Conservation (phyloP, 2,329 filamentous ascomycete species). For the Cytospora schulzeri region DNA sequence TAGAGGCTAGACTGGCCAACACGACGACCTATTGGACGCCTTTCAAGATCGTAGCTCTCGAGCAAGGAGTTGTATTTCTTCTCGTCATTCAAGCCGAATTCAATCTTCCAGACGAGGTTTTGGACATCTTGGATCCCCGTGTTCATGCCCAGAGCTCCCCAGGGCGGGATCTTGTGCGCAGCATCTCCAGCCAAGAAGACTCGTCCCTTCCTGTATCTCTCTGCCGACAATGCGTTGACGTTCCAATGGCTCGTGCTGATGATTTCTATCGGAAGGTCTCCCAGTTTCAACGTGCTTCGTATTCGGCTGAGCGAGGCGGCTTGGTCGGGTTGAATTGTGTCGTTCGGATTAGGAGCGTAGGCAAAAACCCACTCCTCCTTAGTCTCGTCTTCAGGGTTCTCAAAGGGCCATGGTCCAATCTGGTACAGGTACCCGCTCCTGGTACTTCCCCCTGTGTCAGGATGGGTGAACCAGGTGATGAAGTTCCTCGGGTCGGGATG, state of each 20-base stretch:
- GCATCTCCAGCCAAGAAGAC: constrained; percentile 42
- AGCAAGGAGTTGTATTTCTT: constrained; percentile 32
- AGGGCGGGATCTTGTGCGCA: constrained; percentile 40
- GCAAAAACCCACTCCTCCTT: constrained; percentile 40
- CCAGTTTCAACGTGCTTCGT: constrained; percentile 34
- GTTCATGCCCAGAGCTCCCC: constrained; percentile 41
- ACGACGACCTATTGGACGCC: constrained; percentile 37
- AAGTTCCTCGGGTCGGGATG: constrained; percentile 36
- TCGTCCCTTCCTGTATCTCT: constrained; percentile 33
- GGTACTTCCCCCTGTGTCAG: constrained; percentile 37
- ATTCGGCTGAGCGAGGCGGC: constrained; percentile 33
- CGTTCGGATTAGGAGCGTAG: constrained; percentile 26
- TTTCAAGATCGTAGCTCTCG: constrained; percentile 38
- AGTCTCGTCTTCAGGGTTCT: constrained; percentile 24
- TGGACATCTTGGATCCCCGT: constrained; percentile 41
- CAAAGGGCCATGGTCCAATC: constrained; percentile 37
- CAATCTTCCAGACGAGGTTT: constrained; percentile 43
- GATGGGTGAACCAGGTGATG: constrained; percentile 41
- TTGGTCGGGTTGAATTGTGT: constrained; percentile 29
- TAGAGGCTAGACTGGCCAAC: constrained; percentile 34
- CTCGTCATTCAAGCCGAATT: constrained; percentile 32
- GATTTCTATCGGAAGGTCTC: constrained; percentile 36
- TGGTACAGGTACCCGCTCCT: constrained; percentile 40
- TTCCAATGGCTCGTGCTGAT: constrained; percentile 38
- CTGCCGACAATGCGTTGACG: constrained; percentile 35